Conservation (phyloP, 1,284 basidiomycete genomes). For the Sphagnurus paluster region DNA sequence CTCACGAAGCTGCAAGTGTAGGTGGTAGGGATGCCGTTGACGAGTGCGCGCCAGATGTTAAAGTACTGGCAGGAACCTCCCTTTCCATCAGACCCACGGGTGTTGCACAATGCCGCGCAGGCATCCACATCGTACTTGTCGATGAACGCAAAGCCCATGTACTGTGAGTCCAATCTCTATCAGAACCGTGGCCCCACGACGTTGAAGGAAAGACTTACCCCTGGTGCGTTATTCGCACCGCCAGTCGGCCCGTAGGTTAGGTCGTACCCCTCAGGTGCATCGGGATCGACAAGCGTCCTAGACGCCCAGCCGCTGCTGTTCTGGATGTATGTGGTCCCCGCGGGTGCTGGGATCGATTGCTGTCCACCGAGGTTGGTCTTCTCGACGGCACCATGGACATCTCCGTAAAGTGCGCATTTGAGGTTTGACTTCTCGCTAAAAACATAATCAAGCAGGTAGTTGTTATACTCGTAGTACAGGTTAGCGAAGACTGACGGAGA, state of each 20-base stretch:
- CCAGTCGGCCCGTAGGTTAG: slow-evolving; percentile 40
- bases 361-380: slow-evolving; percentile 30
- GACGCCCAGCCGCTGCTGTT: slow-evolving; percentile 39
- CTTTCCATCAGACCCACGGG: slow-evolving; percentile 31
- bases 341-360: slow-evolving; percentile 27
- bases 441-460: slow-evolving; percentile 36
- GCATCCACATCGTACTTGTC: slow-evolving; percentile 39
- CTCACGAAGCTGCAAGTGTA: slow-evolving; percentile 44
- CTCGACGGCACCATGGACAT: slow-evolving; percentile 22
- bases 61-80: slow-evolving; percentile 44
- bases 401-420: slow-evolving; percentile 42
- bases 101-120: slow-evolving; percentile 38
- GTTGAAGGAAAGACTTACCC: slow-evolving; percentile 29
- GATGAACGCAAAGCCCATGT: slow-evolving; percentile 42
- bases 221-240: slow-evolving; percentile 45
- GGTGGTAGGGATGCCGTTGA: slow-evolving; percentile 39
- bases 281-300: slow-evolving; percentile 31
- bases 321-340: slow-evolving; percentile 36
- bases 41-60: slow-evolving; percentile 47
- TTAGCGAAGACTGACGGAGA: slow-evolving; percentile 40
- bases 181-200: slow-evolving; percentile 1
- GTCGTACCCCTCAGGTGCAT: slow-evolving; percentile 39
- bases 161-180: slow-evolving; percentile 13
- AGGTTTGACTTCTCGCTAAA: slow-evolving; percentile 38
- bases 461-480: slow-evolving; percentile 46